Percentiles rank a stretch among this genome's conserved stretches.
Evolutionary conservation across 2,329 filamentous ascomycete species (phyloP).

Genomic region (Ustulina deusta): DNA sequence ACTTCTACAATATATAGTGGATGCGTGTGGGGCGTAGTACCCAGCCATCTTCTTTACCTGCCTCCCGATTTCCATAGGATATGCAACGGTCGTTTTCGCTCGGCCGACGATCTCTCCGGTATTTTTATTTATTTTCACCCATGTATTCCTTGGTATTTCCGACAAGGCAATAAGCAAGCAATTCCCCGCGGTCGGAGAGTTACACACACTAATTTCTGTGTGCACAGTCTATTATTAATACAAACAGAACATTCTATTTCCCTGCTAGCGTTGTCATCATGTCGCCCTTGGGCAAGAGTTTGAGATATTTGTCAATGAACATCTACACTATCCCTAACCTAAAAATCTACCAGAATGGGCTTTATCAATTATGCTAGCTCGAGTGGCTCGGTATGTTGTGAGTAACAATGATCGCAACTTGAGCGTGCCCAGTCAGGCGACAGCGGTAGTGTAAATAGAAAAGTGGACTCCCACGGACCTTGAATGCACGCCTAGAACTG

Average conservation of each 20-base stretch:
- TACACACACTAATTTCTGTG: no score
- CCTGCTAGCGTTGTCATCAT: background rate
- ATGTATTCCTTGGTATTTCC: constrained; percentile 1
- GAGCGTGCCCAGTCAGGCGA: background rate
- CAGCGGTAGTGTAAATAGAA: background rate
- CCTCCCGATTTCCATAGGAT: no score
- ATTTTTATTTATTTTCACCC: background rate
- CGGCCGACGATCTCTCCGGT: background rate
- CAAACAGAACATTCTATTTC: background rate
- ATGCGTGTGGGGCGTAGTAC: no score
- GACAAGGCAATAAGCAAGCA: background rate
- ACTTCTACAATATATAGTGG: no score
- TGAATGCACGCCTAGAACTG: background rate
- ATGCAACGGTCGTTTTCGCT: no score
- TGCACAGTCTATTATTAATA: background rate
- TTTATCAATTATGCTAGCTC: background rate
- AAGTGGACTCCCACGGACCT: constrained; percentile 4
- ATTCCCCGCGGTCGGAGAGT: constrained; percentile 5
- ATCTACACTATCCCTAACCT: background rate
- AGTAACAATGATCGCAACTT: background rate
- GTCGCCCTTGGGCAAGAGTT: background rate
- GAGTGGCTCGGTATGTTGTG: background rate
- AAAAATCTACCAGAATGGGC: background rate
- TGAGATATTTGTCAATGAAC: background rate
- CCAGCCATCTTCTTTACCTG: no score